A percentile compares a stretch with the other conserved stretches of the same genome.
Evolutionary conservation across 768 basidiomycete species (phyloP).

Genomic region (Phallus indusiatus): DNA sequence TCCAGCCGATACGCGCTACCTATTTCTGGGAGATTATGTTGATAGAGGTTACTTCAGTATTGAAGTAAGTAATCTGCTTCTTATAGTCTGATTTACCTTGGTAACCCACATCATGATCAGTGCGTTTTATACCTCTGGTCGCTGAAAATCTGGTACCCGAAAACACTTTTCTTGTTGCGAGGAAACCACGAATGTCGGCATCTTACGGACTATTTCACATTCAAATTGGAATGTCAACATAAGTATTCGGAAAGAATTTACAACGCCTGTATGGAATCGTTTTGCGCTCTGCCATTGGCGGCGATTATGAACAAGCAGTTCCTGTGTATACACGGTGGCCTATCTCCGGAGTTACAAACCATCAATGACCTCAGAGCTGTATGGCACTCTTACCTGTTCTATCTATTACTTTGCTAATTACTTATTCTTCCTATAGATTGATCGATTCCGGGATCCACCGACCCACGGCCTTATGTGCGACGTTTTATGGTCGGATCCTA

Average conservation of each 20-base stretch:
- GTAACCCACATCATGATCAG: slow-evolving; percentile 30
- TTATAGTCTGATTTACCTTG: slow-evolving; percentile 7
- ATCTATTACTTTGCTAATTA: background rate
- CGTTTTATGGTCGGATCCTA: slow-evolving; percentile 95
- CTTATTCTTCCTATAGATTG: slow-evolving; percentile 20
- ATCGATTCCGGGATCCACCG: slow-evolving; percentile 97
- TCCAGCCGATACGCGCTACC: slow-evolving; percentile 87
- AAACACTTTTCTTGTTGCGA: slow-evolving; percentile 90
- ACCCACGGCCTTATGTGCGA: slow-evolving; percentile 98
- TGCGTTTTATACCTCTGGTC: slow-evolving; percentile 98
- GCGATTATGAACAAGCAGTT: slow-evolving; percentile 99
- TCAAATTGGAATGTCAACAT: slow-evolving; percentile 78
- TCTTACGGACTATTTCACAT: slow-evolving; percentile 55
- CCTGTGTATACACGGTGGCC: slow-evolving; percentile 94
- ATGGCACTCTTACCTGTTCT: background rate
- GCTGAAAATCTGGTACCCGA: slow-evolving; percentile 98
- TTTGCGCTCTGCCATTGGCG: slow-evolving; percentile 90
- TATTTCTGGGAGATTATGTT: slow-evolving; percentile 90
- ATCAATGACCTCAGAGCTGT: slow-evolving; percentile 90
- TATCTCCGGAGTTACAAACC: slow-evolving; percentile 91
- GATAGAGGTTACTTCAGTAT: slow-evolving; percentile 92
- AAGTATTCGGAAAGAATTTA: slow-evolving; percentile 97
- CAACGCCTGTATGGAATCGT: slow-evolving; percentile 96
- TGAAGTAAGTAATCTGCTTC: slow-evolving; percentile 42
- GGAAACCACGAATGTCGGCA: slow-evolving; percentile 99